Conservation (phyloP, 106 monocot genomes). For the Allium sativum region DNA sequence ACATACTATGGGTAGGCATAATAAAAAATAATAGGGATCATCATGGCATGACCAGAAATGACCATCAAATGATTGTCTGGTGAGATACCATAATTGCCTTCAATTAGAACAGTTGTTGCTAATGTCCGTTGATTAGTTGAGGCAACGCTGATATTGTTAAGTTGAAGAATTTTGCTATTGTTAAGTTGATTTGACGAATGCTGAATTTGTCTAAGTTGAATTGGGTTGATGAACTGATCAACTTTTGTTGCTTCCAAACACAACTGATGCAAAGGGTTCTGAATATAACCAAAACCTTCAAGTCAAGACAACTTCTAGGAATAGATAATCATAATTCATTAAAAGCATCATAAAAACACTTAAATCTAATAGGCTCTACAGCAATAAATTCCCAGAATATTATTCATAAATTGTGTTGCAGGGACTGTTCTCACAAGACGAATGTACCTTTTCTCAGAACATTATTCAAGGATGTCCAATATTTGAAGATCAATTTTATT, state of each 20-base stretch:
- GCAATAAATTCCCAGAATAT: too few species aligned
- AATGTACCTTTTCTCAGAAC: too few species aligned
- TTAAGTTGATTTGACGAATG: conserved; percentile 79
- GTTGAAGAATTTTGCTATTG: conserved; percentile 65
- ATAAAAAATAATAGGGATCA: conserved; percentile 9
- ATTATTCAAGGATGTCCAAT: too few species aligned
- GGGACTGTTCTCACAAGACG: too few species aligned
- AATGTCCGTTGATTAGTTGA: conserved; percentile 78
- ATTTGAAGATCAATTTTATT: too few species aligned
- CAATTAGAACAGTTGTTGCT: conserved; percentile 39
- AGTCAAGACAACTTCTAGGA: conserved; percentile 12
- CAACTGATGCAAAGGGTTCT: conserved; percentile 78
- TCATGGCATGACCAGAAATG: conserved; percentile 20
- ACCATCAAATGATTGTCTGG: conserved; percentile 27
- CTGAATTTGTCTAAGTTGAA: conserved; percentile 64
- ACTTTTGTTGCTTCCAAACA: conserved; percentile 79
- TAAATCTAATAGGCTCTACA: too few species aligned
- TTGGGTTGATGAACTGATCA: conserved; percentile 59
- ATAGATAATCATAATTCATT: too few species aligned
- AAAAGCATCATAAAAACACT: too few species aligned
- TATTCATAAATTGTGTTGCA: too few species aligned
- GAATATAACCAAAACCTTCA: conserved; percentile 77
- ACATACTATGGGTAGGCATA: not conserved
- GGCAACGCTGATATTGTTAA: conserved; percentile 77
- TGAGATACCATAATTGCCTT: conserved; percentile 54